Percentiles rank a stretch among this genome's conserved stretches.
Conservation (phyloP, 495 filamentous ascomycete genomes). For the Hypoxylon perforatum region DNA sequence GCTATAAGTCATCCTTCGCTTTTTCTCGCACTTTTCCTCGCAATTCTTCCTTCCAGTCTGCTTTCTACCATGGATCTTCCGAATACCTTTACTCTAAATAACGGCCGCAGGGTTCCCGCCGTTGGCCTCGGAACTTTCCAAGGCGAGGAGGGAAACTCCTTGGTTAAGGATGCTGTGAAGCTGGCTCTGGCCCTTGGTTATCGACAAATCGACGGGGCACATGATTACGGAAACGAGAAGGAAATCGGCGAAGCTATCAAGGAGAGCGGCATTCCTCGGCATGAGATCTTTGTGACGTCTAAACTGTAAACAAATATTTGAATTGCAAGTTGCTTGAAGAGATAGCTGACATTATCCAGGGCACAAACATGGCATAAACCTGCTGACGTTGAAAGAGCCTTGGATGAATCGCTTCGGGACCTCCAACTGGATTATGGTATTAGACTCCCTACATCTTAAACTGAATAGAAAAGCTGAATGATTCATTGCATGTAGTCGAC, state of each 20-base stretch:
- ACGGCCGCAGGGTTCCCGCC: slow-evolving; percentile 42
- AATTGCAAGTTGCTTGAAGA: too few species aligned
- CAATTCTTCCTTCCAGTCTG: too few species aligned
- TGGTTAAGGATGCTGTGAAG: slow-evolving; percentile 49
- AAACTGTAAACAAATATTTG: slow-evolving; percentile 42
- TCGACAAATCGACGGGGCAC: slow-evolving; percentile 54
- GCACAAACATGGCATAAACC: slow-evolving; percentile 48
- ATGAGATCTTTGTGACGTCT: slow-evolving; percentile 53
- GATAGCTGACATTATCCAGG: slow-evolving; percentile 11
- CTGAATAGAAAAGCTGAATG: slow-evolving; percentile 8
- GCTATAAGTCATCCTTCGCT: too few species aligned
- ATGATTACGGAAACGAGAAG: slow-evolving; percentile 54
- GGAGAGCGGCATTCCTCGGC: slow-evolving; percentile 46
- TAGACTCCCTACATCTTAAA: background rate
- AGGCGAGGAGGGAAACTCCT: slow-evolving; percentile 36
- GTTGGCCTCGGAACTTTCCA: slow-evolving; percentile 49
- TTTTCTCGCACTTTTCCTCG: too few species aligned
- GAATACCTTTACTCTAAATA: slow-evolving; percentile 29
- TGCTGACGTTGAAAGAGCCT: slow-evolving; percentile 43
- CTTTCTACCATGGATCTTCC: too few species aligned
- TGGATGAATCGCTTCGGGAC: slow-evolving; percentile 39
- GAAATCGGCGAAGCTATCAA: slow-evolving; percentile 55
- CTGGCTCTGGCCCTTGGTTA: slow-evolving; percentile 50
- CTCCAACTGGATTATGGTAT: slow-evolving; percentile 46
- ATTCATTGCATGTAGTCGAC: slow-evolving; percentile 39